phyloP scores from a whole-genome alignment of 2,329 filamentous ascomycete species.

The Microdochium bolleyi region DNA sequence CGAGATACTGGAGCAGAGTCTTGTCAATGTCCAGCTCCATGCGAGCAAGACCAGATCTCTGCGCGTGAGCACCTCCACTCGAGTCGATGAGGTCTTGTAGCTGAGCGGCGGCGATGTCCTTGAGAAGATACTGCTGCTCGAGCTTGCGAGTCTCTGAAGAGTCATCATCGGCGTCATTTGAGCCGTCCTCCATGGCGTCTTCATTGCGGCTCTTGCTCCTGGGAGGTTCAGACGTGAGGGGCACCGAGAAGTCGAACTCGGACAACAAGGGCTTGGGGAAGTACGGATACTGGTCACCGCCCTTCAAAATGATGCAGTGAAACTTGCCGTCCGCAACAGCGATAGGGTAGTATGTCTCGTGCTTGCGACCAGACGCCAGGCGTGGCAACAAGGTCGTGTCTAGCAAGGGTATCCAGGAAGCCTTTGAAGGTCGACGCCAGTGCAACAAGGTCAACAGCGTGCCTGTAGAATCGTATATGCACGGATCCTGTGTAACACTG shows the following conservation, averaged over 20 bases:
- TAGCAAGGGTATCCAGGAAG: constrained; percentile 84
- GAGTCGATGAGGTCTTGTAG: constrained; percentile 66
- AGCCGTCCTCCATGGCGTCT: constrained; percentile 22
- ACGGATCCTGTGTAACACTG: constrained; percentile 60
- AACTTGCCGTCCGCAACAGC: constrained; percentile 88
- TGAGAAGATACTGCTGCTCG: constrained; percentile 75
- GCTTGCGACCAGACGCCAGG: constrained; percentile 74
- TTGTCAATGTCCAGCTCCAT: constrained; percentile 86
- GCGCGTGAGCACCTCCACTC: constrained; percentile 54
- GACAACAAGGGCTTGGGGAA: constrained; percentile 84
- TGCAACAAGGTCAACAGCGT: constrained; percentile 81
- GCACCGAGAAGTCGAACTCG: constrained; percentile 88
- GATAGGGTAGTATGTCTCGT: constrained; percentile 90
- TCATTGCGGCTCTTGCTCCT: constrained; percentile 23
- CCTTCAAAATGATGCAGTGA: constrained; percentile 98
- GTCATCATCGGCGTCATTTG: constrained; percentile 20
- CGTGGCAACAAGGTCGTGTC: constrained; percentile 82
- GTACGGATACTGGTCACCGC: constrained; percentile 85
- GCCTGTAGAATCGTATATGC: constrained; percentile 90
- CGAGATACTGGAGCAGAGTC: constrained; percentile 79
- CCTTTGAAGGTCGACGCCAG: constrained; percentile 81
- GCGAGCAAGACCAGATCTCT: constrained; percentile 59
- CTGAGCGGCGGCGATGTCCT: constrained; percentile 64
- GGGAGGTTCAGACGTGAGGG: constrained; percentile 52
- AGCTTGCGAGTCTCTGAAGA: constrained; percentile 50